Conservation (phyloP, 768 basidiomycete species). For the Leccinum longicurvipes region DNA sequence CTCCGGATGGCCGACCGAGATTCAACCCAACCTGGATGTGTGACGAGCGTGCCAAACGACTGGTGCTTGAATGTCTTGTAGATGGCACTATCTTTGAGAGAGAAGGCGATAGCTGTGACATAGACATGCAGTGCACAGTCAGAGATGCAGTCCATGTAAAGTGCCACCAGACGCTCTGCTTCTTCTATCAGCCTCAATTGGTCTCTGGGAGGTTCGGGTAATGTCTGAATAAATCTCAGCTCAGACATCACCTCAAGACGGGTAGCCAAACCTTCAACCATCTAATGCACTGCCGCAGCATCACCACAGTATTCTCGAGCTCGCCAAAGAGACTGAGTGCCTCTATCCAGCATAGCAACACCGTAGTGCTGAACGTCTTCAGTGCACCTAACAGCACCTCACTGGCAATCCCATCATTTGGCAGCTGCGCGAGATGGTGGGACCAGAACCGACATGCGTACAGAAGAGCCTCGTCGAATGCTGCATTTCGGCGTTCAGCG, state of each 20-base stretch:
- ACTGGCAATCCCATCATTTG: constrained; percentile 1
- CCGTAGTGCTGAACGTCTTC: constrained; percentile 8
- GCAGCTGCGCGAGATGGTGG: constrained; percentile 16
- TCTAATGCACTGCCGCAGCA: constrained; percentile 8
- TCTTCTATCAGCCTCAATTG: constrained; percentile 11
- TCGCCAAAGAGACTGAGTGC: constrained; percentile 12
- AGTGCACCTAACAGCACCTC: constrained; percentile 6
- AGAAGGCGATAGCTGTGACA: constrained; percentile 6
- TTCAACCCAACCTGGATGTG: background rate
- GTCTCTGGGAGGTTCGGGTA: constrained; percentile 7
- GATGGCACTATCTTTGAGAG: background rate
- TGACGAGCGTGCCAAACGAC: background rate
- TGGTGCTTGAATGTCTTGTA: constrained; percentile 9
- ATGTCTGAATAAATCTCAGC: constrained; percentile 4
- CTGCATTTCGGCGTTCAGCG: constrained; percentile 1
- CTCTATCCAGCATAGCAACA: constrained; percentile 15
- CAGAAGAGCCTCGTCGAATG: constrained; percentile 9
- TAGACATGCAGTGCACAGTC: constrained; percentile 22
- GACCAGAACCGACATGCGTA: constrained; percentile 21
- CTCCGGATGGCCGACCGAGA: background rate
- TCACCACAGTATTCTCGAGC: constrained; percentile 12
- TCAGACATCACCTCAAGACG: background rate
- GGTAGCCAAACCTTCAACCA: constrained; percentile 13
- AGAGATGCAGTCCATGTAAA: constrained; percentile 19
- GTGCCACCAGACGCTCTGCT: constrained; percentile 17